Base-by-base conservation (phyloP, 1,139 yeast species). In the Kodamaea arcana region DNA sequence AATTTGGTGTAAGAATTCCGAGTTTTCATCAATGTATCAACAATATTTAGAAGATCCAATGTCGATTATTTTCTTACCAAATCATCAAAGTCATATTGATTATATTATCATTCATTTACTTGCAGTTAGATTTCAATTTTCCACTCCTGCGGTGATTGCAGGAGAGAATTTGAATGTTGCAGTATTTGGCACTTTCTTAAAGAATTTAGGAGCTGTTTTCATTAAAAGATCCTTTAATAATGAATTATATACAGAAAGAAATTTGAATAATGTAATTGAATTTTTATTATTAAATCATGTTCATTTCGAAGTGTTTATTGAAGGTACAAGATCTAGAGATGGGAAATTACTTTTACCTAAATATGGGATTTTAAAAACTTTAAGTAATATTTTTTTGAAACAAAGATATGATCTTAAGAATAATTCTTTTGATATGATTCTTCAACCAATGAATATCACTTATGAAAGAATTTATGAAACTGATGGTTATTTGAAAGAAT, bases 121-220 rank as follows among this genome's bases (percentile, higher is more conserved):
- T 30, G 66, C 79, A 39, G 69, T 77, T 45, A 57, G 84, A 27
- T 67, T 79, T 45, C 80, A 78, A 27, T 58, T 80, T 41, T 65
- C 82, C 9, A 56, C 71, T 10, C 86, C 86, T 1, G 58, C 74
- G 3, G 83, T 80, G 3, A 75, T 80, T 34, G 85, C 86, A 1
- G 86, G 86, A 6, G 84, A 80, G 38, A 80, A 80, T 52, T 69
- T 80, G 51, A 79, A 80, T 48, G 79, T 80, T 35, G 78, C 83
- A 1, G 60, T 79, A 10, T 66, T 80, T 36, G 83, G 84, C 2
- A 59, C 61, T 3, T 54, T 67, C 32, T 53, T 71, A 44, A 65
- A 66, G 40, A 57, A 58, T 27, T 56, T 71, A 44, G 77, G 77
- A 3, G 76, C 74, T 13, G 62, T 70, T 23, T 71, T 67, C 52